A percentile compares a stretch with the other conserved stretches of the same genome.
Evolutionary conservation across 2,329 filamentous ascomycete species (phyloP).

Genomic region (Pseudopithomyces chartarum): DNA sequence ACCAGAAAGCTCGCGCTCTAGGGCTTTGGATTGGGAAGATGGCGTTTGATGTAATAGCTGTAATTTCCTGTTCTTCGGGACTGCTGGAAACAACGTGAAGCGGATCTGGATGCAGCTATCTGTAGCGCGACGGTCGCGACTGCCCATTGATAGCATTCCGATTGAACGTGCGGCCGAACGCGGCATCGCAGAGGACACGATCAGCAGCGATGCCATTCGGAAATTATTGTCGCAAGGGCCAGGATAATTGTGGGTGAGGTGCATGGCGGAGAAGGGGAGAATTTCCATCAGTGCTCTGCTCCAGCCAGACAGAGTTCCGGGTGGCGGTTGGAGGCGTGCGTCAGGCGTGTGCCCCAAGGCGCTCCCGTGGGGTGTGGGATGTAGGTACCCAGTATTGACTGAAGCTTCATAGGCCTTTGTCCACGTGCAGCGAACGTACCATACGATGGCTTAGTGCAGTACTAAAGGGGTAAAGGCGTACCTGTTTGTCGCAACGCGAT

Average conservation of each 20-base stretch:
- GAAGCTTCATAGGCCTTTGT: background rate
- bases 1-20: background rate
- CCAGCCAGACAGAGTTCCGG: background rate
- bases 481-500: background rate
- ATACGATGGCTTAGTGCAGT: background rate
- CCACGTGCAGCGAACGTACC: slow-evolving; percentile 1
- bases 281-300: background rate
- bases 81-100: too few relatives aligned
- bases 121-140: too few relatives aligned
- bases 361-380: too few relatives aligned
- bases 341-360: background rate
- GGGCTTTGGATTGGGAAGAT: too few relatives aligned
- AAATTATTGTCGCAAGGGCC: too few relatives aligned
- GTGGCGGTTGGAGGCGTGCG: background rate
- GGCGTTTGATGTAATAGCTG: too few relatives aligned
- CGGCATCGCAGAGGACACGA: too few relatives aligned
- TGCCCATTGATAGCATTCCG: too few relatives aligned
- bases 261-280: background rate
- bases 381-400: background rate
- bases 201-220: too few relatives aligned
- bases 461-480: background rate
- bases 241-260: background rate
- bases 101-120: too few relatives aligned
- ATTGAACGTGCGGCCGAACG: too few relatives aligned
- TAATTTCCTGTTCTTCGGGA: too few relatives aligned